Base-by-base conservation (phyloP, 1,284 basidiomycete genomes). In the Nidula niveotomentosa region DNA sequence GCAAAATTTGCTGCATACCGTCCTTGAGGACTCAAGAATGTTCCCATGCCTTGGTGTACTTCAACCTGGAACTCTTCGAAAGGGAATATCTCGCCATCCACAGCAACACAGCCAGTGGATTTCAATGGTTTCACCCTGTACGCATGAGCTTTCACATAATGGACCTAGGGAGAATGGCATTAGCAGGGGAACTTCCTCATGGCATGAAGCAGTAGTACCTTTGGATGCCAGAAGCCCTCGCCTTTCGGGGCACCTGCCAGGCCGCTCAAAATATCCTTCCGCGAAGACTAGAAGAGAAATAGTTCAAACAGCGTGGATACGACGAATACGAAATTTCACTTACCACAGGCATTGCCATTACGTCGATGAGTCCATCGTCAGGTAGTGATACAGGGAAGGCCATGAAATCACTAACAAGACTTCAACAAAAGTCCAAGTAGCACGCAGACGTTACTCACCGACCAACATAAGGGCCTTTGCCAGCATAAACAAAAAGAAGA, bases 21-120 rank as follows among this genome's bases (percentile, higher is more conserved):
- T 1, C 91, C 91, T 56, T 85, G 75, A 44, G 86, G 82, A 63
- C 88, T 91, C 15, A 94, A 70, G 12, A 93, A 69, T 0, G 83
- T 88, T 13, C 84, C 93, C 13, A 92, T 70, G 5, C 84, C 80
- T 23, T 80, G 78, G 61, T 93, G 84, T 5, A 93, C 86, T 69
- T 97, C 92, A 5, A 97, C 89, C 62, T 94, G 86, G 69, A 90
- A 95, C 54, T 88, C 82, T 62, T 88, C 81, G 63, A 92, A 93
- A 1, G 90, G 88, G 63, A 87, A 90, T 12, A 75, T 70, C 73
- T 98, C 96, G 13, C 96, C 96, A 65, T 98, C 96, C 54, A 94
- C 77, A 7, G 84, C 76, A 52, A 93, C 69, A 59, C 75, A 73
- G 2, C 85, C 86, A 36, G 81, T 77, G 17, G 71, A 53, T 3